phyloP scores from a whole-genome alignment of 179 eudicot species.

The Silene vulgaris region DNA sequence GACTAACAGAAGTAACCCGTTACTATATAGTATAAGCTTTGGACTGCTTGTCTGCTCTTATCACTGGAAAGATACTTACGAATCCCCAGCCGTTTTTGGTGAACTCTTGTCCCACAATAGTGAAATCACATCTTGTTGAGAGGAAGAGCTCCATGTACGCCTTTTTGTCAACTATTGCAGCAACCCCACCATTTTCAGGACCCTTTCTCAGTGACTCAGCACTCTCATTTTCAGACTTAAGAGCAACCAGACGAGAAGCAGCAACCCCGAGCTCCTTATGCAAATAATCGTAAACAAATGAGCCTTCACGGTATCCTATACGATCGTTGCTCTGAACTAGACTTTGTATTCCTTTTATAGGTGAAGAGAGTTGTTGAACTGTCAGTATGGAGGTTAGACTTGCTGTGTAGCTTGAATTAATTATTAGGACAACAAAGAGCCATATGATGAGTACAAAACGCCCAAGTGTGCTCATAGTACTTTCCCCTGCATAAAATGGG shows the following conservation, averaged over 20 bases:
- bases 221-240: slow-evolving; percentile 46
- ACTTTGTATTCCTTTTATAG: slow-evolving; percentile 55
- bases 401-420: slow-evolving; percentile 77
- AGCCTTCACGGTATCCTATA: slow-evolving; percentile 67
- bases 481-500: slow-evolving; percentile 56
- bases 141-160: slow-evolving; percentile 64
- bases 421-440: slow-evolving; percentile 69
- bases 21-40: no score
- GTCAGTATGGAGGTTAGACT: slow-evolving; percentile 77
- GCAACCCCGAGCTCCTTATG: slow-evolving; percentile 43
- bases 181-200: slow-evolving; percentile 63
- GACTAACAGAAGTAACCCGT: not conserved
- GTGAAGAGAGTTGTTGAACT: slow-evolving; percentile 64
- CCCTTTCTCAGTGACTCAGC: slow-evolving; percentile 51
- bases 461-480: slow-evolving; percentile 56
- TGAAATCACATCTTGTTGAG: slow-evolving; percentile 62
- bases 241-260: slow-evolving; percentile 53
- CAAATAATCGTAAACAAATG: slow-evolving; percentile 55
- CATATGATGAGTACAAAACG: slow-evolving; percentile 61
- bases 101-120: slow-evolving; percentile 68
- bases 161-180: slow-evolving; percentile 65
- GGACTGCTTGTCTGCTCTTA: no score
- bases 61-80: slow-evolving; percentile 40
- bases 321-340: slow-evolving; percentile 40
- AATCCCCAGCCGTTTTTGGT: slow-evolving; percentile 82